Evolutionary conservation across 306 rosid species (phyloP), one percentile per base, ranked within the genome.

Genomic region (Dalbergia cochinchinensis): DNA sequence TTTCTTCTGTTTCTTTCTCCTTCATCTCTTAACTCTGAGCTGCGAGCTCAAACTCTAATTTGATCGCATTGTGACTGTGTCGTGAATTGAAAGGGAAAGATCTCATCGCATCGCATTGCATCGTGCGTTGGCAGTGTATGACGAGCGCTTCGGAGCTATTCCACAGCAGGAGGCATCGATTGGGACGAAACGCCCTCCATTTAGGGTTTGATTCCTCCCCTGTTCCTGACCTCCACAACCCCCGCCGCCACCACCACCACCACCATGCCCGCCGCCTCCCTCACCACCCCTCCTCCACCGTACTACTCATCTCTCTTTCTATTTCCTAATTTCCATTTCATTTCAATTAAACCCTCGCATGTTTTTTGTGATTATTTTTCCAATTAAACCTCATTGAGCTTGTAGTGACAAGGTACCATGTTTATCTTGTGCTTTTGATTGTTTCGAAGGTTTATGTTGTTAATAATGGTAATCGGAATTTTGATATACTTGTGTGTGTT

Each of bases 131-230:
- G 51, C 33, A 11, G 91, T 89, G 91, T 54, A 94, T 94, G 97
- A 88, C 99, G 95, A 94, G 97, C 92, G 99, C 97, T 81, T 90
- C 92, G 72, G 99, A 94, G 89, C 85, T 94, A 11, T 92, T 91
- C 79, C 63, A 80, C 84, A 77, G 15, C 64, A 71, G 99, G 77
- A 90, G 99, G 84, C 92, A 87, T 69, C 94, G 99, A 37, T 78
- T 78, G 45, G 96, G 90, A 71, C 97, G 99, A 53, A 72, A 76
- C 71, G 20, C 70, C 58, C 37, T 67, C 74, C 82, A 74, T 69
- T 83, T 84, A 10, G 84, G 80, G 64, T 72, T 90, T 81, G 90
- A 86, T 41, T 65, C 86, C 19, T 62, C 61, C 6, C 72, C 83
- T 7, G 35, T 55, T 72, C 69, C 76, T 2, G 55, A 72, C 8